Percentiles rank a stretch among this genome's conserved stretches.
phyloP scores from a whole-genome alignment of 2,329 filamentous ascomycete genomes.

The Dactylellina leptospora region DNA sequence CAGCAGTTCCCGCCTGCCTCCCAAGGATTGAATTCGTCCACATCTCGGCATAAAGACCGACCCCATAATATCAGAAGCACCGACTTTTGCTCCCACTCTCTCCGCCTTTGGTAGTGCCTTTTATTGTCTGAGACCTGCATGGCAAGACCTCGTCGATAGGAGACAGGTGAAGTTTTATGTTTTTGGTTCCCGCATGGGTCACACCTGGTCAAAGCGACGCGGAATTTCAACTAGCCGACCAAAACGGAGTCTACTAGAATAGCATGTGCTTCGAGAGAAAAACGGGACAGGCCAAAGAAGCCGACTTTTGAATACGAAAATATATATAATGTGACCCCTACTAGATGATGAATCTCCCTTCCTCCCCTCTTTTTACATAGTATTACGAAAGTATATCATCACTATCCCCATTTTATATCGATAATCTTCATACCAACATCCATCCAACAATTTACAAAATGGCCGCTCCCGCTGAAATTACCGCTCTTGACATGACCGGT shows the following conservation, averaged over 20 bases:
- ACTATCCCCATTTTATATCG: slow-evolving; percentile 50
- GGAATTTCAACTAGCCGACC: slow-evolving; percentile 40
- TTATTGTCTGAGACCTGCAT: slow-evolving; percentile 44
- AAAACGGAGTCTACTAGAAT: slow-evolving; percentile 19
- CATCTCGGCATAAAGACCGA: slow-evolving; percentile 15
- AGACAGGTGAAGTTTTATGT: slow-evolving; percentile 4
- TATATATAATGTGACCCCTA: slow-evolving; percentile 25
- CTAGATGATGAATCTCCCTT: not conserved
- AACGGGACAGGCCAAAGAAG: not conserved
- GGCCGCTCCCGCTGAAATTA: slow-evolving; percentile 76
- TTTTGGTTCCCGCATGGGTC: slow-evolving; percentile 9
- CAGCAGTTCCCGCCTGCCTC: not conserved
- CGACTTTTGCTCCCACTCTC: not conserved
- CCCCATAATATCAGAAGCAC: not conserved
- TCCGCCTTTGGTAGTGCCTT: not conserved
- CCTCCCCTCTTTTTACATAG: not conserved
- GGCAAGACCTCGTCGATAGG: slow-evolving; percentile 1
- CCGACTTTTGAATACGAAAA: slow-evolving; percentile 1
- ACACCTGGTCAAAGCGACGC: slow-evolving; percentile 28
- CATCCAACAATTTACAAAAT: slow-evolving; percentile 63
- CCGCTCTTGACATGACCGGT: slow-evolving; percentile 73
- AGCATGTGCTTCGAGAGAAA: slow-evolving; percentile 39
- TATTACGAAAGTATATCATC: slow-evolving; percentile 2
- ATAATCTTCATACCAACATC: not conserved
- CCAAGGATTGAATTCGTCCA: not conserved